These are phyloP conservation scores for Eleusine coracana DNA, from an alignment of 176 grass and related monocot genomes.

Conservation along the genomic window DNA sequence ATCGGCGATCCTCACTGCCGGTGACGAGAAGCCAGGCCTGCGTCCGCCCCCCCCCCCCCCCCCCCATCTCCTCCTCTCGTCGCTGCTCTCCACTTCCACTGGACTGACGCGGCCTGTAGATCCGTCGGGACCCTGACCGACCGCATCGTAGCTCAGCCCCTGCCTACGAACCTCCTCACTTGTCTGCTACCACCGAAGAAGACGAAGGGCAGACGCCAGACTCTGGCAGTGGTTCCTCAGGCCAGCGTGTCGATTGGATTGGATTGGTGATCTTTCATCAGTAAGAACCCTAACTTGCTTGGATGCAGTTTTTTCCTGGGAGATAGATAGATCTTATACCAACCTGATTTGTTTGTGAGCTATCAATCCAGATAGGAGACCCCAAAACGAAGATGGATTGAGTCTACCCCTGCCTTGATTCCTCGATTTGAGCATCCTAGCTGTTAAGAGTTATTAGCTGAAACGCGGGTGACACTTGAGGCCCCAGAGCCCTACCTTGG, in stretches of 20 bases:
- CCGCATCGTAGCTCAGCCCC: not conserved
- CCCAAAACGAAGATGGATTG: not conserved
- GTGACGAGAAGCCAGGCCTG: not conserved
- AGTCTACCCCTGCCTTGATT: not conserved
- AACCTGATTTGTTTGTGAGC: not conserved
- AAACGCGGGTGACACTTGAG: not conserved
- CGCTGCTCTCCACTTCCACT: not conserved
- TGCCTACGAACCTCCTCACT: not conserved
- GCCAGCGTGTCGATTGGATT: not conserved
- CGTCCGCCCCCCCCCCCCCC: not conserved
- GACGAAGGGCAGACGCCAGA: not conserved
- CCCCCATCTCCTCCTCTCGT: not conserved
- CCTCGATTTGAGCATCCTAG: not conserved
- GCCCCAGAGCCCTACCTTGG: not conserved
- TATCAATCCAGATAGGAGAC: not conserved
- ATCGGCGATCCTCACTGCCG: slow-evolving; percentile 11
- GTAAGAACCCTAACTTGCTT: not conserved
- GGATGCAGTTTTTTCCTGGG: not conserved
- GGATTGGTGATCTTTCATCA: not conserved
- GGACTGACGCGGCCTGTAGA: not conserved
- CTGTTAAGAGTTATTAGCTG: slow-evolving; percentile 30
- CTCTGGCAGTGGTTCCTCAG: not conserved
- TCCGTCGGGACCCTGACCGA: not conserved
- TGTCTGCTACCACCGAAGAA: not conserved
- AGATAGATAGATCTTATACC: not conserved